Conservation (phyloP, 108 stramenopile species). For the Phaeodactylum tricornutum region DNA sequence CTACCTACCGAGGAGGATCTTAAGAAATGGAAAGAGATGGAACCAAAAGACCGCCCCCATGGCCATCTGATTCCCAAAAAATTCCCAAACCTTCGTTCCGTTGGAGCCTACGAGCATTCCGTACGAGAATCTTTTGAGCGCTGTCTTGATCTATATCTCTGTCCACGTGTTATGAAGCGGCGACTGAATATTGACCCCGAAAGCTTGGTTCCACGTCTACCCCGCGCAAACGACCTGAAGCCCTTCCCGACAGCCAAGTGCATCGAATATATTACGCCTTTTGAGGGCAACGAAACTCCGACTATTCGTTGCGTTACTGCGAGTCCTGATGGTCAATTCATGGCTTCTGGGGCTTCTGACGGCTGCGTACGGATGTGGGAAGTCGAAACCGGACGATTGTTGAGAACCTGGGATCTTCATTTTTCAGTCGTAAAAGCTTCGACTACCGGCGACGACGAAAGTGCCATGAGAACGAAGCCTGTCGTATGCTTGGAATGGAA, state of each 20-base stretch:
- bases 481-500: slow-evolving; percentile 85
- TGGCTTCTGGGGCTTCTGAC: slow-evolving; percentile 90
- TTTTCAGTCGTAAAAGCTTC: slow-evolving; percentile 10
- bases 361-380: slow-evolving; percentile 92
- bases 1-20: slow-evolving; percentile 88
- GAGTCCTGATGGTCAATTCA: slow-evolving; percentile 91
- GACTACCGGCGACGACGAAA: slow-evolving; percentile 18
- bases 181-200: slow-evolving; percentile 95
- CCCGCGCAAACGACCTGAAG: slow-evolving; percentile 85
- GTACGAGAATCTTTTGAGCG: slow-evolving; percentile 96
- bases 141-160: slow-evolving; percentile 97
- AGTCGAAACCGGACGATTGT: slow-evolving; percentile 76
- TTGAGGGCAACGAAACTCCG: slow-evolving; percentile 27
- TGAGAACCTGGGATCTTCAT: slow-evolving; percentile 64
- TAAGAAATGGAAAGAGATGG: slow-evolving; percentile 87
- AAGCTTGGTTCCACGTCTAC: slow-evolving; percentile 91
- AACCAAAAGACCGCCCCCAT: slow-evolving; percentile 84
- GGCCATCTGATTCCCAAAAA: slow-evolving; percentile 86
- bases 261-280: slow-evolving; percentile 76
- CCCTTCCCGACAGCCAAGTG: slow-evolving; percentile 94
- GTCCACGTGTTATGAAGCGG: slow-evolving; percentile 90
- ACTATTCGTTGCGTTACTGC: slow-evolving; percentile 72
- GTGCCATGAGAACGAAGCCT: slow-evolving; percentile 17
- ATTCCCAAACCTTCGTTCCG: slow-evolving; percentile 76
- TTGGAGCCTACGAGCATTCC: slow-evolving; percentile 89